Evolutionary conservation across 306 rosid species (phyloP).

Genomic region (Dryas octopetala): DNA sequence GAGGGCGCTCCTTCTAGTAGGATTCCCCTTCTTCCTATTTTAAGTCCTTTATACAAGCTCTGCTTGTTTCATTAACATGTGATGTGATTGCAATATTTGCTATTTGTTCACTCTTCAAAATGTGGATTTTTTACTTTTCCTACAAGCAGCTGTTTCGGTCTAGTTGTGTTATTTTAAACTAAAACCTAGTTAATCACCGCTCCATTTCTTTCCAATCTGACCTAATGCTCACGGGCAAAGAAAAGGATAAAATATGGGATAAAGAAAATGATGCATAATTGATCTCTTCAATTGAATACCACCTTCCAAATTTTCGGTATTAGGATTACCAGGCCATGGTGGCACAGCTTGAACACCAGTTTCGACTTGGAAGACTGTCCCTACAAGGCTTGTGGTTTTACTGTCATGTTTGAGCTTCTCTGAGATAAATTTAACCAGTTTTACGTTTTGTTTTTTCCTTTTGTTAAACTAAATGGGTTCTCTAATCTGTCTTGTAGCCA

Average conservation of each 20-base stretch:
- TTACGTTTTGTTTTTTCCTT: slow-evolving; percentile 5
- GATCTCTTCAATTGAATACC: slow-evolving; percentile 15
- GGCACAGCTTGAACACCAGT: too few species aligned
- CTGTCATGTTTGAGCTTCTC: slow-evolving; percentile 71
- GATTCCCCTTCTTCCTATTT: slow-evolving; percentile 37
- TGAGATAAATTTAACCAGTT: slow-evolving; percentile 21
- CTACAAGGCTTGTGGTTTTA: slow-evolving; percentile 98
- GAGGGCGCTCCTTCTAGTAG: slow-evolving; percentile 90
- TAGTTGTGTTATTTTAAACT: too few species aligned
- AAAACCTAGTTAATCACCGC: too few species aligned
- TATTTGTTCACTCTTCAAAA: background rate
- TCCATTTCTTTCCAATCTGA: background rate
- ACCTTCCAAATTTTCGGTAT: slow-evolving; percentile 19
- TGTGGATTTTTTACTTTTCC: background rate
- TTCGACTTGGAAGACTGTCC: slow-evolving; percentile 88
- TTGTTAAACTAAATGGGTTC: too few species aligned
- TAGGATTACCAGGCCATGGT: too few species aligned
- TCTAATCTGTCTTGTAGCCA: slow-evolving; percentile 55
- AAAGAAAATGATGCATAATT: background rate
- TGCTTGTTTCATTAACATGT: slow-evolving; percentile 7
- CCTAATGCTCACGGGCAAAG: background rate
- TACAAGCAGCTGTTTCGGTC: too few species aligned
- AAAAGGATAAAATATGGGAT: background rate
- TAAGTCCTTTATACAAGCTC: slow-evolving; percentile 20
- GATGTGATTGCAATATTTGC: background rate